Evolutionary conservation across 176 grass and related monocot species (phyloP), one percentile per base, ranked within the genome.

Genomic region (Cenchrus purpureus): DNA sequence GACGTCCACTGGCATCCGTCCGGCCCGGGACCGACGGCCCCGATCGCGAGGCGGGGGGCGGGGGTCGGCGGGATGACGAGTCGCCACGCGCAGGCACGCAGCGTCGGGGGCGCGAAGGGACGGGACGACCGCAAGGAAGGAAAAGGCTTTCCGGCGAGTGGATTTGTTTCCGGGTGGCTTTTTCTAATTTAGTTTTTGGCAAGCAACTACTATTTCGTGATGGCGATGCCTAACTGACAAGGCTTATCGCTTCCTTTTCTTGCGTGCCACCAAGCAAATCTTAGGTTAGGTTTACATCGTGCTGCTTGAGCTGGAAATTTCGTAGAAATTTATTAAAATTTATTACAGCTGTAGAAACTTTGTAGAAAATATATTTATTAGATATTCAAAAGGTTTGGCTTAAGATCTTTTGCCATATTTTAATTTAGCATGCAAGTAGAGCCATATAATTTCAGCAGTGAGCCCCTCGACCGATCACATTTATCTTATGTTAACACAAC

Each of bases 1-100:
- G 45, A 86, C 67, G 81, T 81, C 79, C 8, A 83, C 80, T 34
- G 74, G 78, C 91, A 89, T 89, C 80, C 79, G 68, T 71, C 69
- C 62, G 61, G 15, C 15, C 34, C 5, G 15, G 32, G 63, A 44
- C 60, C 51, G 64, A 84, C 74, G 10, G 65, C 28, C 64, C 43
- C 12, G 72, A 69, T 76, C 54, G 44, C 82, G 12, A 43, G 68
- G 13, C 14, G 60, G 22, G 43, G 64, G 12, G 13, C 9, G 72
- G 40, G 28, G 63, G 12, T 25, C 25, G 25, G 45, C 74, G 16
- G 60, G 49, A 22, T 28, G 37, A 74, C 54, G 16, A 42, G 55
- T 40, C 65, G 65, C 75, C 75, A 7, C 84, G 58, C 12, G 51
- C 50, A 40, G 4, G 4, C 37, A 43, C 54, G 32, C 79, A 77